phyloP scores from a whole-genome alignment of 2,329 filamentous ascomycete genomes.

The Fusarium humuli region DNA sequence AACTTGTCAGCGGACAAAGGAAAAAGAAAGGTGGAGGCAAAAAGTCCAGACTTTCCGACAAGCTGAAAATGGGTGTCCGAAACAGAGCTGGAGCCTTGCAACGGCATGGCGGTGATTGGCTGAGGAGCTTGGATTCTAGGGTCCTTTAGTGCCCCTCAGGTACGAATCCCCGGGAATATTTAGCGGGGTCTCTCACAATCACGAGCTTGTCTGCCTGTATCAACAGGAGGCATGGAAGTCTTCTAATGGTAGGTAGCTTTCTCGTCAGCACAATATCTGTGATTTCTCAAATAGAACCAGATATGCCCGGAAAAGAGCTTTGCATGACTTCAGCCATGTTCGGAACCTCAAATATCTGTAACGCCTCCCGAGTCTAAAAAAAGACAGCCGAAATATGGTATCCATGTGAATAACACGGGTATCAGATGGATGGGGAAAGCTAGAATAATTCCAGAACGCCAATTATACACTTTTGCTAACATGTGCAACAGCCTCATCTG shows the following conservation, averaged over 20 bases:
- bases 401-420: constrained; percentile 21
- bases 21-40: constrained; percentile 19
- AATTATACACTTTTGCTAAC: not conserved
- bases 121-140: not conserved
- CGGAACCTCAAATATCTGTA: not conserved
- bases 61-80: not conserved
- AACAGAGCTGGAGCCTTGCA: constrained; percentile 26
- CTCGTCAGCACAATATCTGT: not conserved
- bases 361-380: constrained; percentile 9
- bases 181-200: not conserved
- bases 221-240: not conserved
- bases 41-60: constrained; percentile 1
- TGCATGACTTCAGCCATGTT: not conserved
- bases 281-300: not conserved
- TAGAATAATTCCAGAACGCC: constrained; percentile 24
- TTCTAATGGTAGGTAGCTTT: not conserved
- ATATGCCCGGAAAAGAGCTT: not conserved
- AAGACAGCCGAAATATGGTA: constrained; percentile 8
- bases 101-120: constrained; percentile 27
- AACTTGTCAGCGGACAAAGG: constrained; percentile 36
- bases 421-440: constrained; percentile 19
- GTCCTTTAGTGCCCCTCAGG: constrained; percentile 1
- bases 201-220: not conserved
- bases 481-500: not conserved
- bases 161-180: not conserved